Percentiles rank a stretch among this genome's conserved stretches.
Evolutionary conservation across 768 basidiomycete species (phyloP).

Genomic region (Cystobasidium ongulense): DNA sequence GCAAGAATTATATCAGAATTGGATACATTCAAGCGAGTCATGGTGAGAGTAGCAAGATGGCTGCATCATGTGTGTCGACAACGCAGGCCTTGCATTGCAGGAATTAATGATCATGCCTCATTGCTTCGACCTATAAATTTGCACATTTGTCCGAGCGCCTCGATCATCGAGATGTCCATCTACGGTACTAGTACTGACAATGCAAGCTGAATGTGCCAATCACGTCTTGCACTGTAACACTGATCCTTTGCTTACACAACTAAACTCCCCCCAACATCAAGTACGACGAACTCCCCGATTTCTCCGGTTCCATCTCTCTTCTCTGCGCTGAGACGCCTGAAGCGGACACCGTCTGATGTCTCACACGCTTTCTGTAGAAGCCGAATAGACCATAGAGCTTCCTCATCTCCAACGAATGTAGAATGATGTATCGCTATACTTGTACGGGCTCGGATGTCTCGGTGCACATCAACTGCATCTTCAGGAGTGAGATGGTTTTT

Average conservation of each 20-base stretch:
- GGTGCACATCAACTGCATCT: background rate
- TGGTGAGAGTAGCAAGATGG: too few relatives aligned
- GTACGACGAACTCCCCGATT: background rate
- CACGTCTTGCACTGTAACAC: too few relatives aligned
- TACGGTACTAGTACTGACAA: background rate
- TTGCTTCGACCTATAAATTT: too few relatives aligned
- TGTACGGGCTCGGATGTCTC: background rate
- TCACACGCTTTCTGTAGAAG: conserved; percentile 6
- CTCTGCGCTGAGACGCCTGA: background rate
- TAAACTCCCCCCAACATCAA: background rate
- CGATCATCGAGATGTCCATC: too few relatives aligned
- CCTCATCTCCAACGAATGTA: conserved; percentile 1
- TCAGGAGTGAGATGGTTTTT: conserved; percentile 1
- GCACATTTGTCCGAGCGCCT: too few relatives aligned
- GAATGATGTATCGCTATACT: conserved; percentile 14
- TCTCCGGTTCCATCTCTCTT: background rate
- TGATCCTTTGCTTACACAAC: too few relatives aligned
- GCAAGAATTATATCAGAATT: too few relatives aligned
- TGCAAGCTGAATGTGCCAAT: background rate
- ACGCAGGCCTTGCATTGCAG: too few relatives aligned
- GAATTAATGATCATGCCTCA: too few relatives aligned
- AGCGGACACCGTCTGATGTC: background rate
- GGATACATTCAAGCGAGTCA: too few relatives aligned
- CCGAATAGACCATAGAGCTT: conserved; percentile 3
- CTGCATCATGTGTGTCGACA: too few relatives aligned